These are phyloP conservation scores for Tricholoma terreum DNA, from an alignment of 768 basidiomycete species.

Conservation along the genomic window DNA sequence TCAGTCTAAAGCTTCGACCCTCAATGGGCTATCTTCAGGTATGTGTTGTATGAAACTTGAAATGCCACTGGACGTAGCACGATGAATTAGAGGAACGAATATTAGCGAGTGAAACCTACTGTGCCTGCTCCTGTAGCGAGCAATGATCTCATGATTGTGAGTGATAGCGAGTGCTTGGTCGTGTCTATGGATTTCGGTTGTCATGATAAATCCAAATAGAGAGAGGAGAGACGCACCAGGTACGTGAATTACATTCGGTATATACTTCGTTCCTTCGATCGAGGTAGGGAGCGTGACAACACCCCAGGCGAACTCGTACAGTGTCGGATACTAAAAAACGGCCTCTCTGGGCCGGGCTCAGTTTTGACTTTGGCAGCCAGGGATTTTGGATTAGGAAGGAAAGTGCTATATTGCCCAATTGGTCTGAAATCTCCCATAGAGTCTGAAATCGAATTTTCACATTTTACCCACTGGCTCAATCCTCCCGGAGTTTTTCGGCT, in stretches of 20 bases:
- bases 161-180: slow-evolving; percentile 82
- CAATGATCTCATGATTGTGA: slow-evolving; percentile 70
- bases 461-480: no score
- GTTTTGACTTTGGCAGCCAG: background rate
- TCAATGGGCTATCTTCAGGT: slow-evolving; percentile 50
- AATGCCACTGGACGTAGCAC: slow-evolving; percentile 43
- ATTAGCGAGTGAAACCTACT: slow-evolving; percentile 37
- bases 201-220: background rate
- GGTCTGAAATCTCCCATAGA: no score
- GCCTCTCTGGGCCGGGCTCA: slow-evolving; percentile 1
- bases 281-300: slow-evolving; percentile 68
- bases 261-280: slow-evolving; percentile 54
- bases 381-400: slow-evolving; percentile 3
- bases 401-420: no score
- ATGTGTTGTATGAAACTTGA: slow-evolving; percentile 58
- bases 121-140: slow-evolving; percentile 57
- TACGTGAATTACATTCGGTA: slow-evolving; percentile 78
- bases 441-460: no score
- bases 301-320: slow-evolving; percentile 73
- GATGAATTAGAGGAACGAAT: background rate
- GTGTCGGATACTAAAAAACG: slow-evolving; percentile 4
- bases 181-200: slow-evolving; percentile 53
- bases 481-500: no score
- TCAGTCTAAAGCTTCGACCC: slow-evolving; percentile 70
- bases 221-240: slow-evolving; percentile 53